Conservation (phyloP, 2,329 filamentous ascomycete genomes). For the Aspergillus sergii region DNA sequence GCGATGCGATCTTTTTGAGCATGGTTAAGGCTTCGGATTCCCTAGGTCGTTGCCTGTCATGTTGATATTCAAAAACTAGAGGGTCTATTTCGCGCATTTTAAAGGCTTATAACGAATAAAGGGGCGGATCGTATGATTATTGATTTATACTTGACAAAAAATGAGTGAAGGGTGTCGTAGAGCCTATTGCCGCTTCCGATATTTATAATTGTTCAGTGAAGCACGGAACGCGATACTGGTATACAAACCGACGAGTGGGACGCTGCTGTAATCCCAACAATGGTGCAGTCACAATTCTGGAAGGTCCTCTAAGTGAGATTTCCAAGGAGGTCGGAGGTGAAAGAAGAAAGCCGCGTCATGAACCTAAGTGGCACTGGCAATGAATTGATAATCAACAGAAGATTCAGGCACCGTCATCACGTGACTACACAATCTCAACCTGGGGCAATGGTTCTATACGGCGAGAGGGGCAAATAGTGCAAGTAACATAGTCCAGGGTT, state of each 20-base stretch:
- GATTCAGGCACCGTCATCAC: not conserved
- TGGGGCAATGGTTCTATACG: not conserved
- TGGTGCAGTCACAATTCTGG: slow-evolving; percentile 2
- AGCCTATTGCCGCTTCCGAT: not conserved
- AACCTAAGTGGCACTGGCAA: not conserved
- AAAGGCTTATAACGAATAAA: not conserved
- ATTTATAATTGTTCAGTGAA: not conserved
- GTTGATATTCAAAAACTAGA: slow-evolving; percentile 54
- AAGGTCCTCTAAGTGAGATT: not conserved
- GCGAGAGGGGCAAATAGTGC: too few species aligned
- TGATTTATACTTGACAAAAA: not conserved
- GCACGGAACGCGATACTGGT: not conserved
- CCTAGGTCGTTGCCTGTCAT: slow-evolving; percentile 53
- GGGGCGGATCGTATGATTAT: not conserved
- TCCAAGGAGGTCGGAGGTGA: not conserved
- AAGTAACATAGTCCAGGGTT: not conserved
- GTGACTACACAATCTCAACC: not conserved
- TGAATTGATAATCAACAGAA: slow-evolving; percentile 1
- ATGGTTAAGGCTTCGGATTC: slow-evolving; percentile 59
- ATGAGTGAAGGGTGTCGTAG: not conserved
- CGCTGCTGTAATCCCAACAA: not conserved
- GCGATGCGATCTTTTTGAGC: slow-evolving; percentile 78
- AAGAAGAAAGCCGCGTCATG: not conserved
- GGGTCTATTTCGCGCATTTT: slow-evolving; percentile 51
- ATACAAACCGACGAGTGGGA: not conserved